Evolutionary conservation across 768 basidiomycete genomes (phyloP).

Genomic region (Kwoniella dejecticola): DNA sequence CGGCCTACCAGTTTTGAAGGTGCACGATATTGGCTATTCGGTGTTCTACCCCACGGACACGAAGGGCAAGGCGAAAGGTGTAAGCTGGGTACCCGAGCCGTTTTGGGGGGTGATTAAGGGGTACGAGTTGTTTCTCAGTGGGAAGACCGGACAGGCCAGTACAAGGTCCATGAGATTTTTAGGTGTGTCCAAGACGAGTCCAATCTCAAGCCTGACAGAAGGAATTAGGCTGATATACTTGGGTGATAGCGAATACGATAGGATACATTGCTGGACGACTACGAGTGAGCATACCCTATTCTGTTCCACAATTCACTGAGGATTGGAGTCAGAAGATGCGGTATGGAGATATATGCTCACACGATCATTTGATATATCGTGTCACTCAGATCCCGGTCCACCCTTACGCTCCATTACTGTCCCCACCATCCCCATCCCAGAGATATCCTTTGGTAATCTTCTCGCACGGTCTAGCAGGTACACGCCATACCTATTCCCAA

Average conservation of each 20-base stretch:
- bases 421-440: conserved; percentile 11
- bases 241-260: conserved; percentile 21
- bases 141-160: background rate
- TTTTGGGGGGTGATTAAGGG: conserved; percentile 30
- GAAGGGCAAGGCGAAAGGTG: conserved; percentile 12
- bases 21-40: conserved; percentile 32
- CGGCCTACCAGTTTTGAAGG: conserved; percentile 17
- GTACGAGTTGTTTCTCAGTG: conserved; percentile 39
- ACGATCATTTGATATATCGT: background rate
- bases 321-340: background rate
- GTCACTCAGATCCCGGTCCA: conserved; percentile 25
- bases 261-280: conserved; percentile 27
- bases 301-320: too few relatives aligned
- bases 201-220: background rate
- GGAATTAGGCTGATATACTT: background rate
- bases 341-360: background rate
- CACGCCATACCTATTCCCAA: conserved; percentile 72
- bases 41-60: conserved; percentile 34
- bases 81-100: conserved; percentile 38
- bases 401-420: conserved; percentile 15
- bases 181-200: conserved; percentile 17
- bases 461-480: conserved; percentile 80
- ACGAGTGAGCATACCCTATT: conserved; percentile 27
- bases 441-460: conserved; percentile 70
- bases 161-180: conserved; percentile 24